Evolutionary conservation across 2,329 filamentous ascomycete species (phyloP).

Genomic region (Paramyrothecium sp.): DNA sequence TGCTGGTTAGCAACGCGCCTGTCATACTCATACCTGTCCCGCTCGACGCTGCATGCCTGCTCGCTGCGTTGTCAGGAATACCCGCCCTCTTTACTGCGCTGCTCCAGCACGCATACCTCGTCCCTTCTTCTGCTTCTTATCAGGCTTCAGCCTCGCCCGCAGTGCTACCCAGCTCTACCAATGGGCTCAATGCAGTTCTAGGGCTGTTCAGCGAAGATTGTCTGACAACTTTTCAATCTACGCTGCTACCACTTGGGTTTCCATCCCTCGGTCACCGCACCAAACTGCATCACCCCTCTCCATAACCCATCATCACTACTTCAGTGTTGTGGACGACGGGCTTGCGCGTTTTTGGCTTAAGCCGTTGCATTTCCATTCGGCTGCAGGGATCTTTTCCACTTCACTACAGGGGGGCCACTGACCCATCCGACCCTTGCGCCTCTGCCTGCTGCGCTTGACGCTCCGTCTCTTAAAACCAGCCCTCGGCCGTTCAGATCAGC

Average conservation of each 20-base stretch:
- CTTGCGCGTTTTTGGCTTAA: neutral
- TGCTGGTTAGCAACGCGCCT: neutral
- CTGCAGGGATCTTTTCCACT: neutral
- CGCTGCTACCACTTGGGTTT: too few species aligned
- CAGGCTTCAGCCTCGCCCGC: neutral
- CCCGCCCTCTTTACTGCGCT: neutral
- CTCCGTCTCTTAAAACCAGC: neutral
- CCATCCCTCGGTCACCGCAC: too few species aligned
- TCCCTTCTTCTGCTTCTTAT: neutral
- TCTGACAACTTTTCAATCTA: too few species aligned
- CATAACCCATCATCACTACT: neutral
- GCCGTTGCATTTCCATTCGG: neutral
- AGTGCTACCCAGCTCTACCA: too few species aligned
- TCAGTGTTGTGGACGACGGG: neutral
- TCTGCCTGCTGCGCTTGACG: neutral
- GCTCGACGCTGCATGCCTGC: neutral
- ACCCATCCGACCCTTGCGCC: neutral
- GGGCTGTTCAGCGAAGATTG: too few species aligned
- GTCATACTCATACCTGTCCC: neutral
- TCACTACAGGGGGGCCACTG: neutral
- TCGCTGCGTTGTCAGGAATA: neutral
- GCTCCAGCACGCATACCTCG: neutral
- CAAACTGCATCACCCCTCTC: too few species aligned
- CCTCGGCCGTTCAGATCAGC: neutral
- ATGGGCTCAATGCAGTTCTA: too few species aligned